Base-by-base conservation (phyloP, 495 filamentous ascomycete species). In the Aspergillus hancockii region DNA sequence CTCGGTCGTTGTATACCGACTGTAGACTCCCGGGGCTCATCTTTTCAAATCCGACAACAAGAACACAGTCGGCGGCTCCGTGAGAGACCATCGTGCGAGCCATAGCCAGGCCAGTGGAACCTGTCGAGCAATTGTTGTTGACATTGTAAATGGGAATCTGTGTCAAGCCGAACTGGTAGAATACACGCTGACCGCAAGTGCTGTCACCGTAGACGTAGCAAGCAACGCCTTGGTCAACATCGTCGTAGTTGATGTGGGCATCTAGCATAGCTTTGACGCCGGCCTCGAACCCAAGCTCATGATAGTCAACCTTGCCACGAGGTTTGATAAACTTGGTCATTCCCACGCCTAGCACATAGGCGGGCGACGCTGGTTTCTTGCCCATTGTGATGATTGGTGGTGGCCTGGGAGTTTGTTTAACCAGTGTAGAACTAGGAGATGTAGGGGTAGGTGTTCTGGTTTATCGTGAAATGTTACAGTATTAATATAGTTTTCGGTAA, bases 311-410 rank as follows among this genome's bases (percentile, higher is more conserved):
- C 74, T 94, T 93, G 68, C 92, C 92, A 22, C 93, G 84, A 3
- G 94, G 94, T 80, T 98, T 98, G 83, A 97, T 91, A 83, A 98
- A 98, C 75, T 95, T 95, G 77, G 94, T 98, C 88, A 98, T 93
- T 73, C 93, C 93, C 63, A 98, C 93, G 76, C 93, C 93, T 34
- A 98, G 85, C 70, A 98, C 90, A 79, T 97, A 98, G 80, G 83
- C 82, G 60, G 83, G 84, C 36, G 73, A 70, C 30, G 70, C 63
- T 71, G 73, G 66, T 66, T 79, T 82, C 61, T 80, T 82, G 49
- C 70, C 77, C 81, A 84, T 84, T 54, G 1, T 72, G 55, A 43
- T 59, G 38, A 49, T 22, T 49, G 30, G 22, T 52, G 14, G 13
- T 22, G 12, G 53, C 12, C 45, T 3, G 25, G 10, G 18, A 54